Evolutionary conservation across 148 eudicot genomes (phyloP).

Genomic region (Fallopia convolvulus): DNA sequence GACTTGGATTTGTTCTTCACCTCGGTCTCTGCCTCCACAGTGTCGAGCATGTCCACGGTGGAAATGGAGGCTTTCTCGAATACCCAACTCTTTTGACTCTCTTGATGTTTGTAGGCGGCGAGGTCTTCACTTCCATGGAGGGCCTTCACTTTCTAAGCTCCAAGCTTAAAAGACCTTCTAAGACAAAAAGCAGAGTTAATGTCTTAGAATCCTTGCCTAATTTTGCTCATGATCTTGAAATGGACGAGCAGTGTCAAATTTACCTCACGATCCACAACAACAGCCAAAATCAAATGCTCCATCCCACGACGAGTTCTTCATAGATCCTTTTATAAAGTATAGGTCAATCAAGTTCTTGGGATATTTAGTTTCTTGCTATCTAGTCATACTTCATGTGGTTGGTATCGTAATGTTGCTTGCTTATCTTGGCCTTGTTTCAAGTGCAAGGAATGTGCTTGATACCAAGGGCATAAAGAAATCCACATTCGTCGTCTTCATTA

Average conservation of each 20-base stretch:
- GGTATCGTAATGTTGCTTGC: slow-evolving; percentile 25
- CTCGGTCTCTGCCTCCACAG: slow-evolving; percentile 40
- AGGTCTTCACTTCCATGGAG: slow-evolving; percentile 38
- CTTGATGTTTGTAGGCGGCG: slow-evolving; percentile 50
- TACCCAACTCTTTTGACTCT: slow-evolving; percentile 37
- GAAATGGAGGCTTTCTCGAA: slow-evolving; percentile 71
- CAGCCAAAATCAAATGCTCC: background rate
- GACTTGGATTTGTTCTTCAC: slow-evolving; percentile 37
- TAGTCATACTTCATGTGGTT: slow-evolving; percentile 23
- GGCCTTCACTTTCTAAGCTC: slow-evolving; percentile 23
- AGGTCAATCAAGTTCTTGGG: slow-evolving; percentile 33
- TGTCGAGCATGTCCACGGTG: slow-evolving; percentile 51
- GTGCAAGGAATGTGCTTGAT: slow-evolving; percentile 36
- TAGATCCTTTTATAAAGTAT: slow-evolving; percentile 20
- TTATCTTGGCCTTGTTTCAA: slow-evolving; percentile 27
- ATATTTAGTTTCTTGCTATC: slow-evolving; percentile 29
- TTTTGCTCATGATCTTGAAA: background rate
- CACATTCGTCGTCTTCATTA: slow-evolving; percentile 40
- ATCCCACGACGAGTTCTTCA: background rate
- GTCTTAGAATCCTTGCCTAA: background rate
- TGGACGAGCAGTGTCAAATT: background rate
- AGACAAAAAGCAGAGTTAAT: background rate
- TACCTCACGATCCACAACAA: background rate
- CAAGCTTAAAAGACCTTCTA: slow-evolving; percentile 13
- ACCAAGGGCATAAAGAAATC: slow-evolving; percentile 32